These are phyloP conservation scores for Termitomyces sp. DNA, from an alignment of 768 basidiomycete genomes.

Conservation along the genomic window DNA sequence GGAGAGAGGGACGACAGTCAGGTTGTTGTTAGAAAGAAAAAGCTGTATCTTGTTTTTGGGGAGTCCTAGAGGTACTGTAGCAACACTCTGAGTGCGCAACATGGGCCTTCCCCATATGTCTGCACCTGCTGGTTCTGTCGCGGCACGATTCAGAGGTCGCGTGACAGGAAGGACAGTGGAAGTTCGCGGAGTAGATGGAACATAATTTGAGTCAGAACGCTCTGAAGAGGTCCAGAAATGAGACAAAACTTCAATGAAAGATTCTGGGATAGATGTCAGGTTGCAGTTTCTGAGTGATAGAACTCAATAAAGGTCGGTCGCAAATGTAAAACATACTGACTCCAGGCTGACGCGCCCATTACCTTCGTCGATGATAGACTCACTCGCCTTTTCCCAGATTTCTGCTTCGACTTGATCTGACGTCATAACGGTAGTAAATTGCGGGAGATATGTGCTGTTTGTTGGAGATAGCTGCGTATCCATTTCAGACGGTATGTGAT, in stretches of 20 bases:
- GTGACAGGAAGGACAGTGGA: conserved; percentile 2
- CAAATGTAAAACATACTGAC: conserved; percentile 27
- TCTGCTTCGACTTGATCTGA: conserved; percentile 25
- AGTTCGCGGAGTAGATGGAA: conserved; percentile 5
- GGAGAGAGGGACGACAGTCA: conserved; percentile 48
- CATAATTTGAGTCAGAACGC: conserved; percentile 19
- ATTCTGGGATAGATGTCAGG: conserved; percentile 44
- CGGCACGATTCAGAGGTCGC: conserved; percentile 27
- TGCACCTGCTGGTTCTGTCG: conserved; percentile 26
- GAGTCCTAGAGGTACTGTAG: conserved; percentile 28
- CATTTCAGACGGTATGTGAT: not conserved
- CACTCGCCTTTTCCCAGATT: conserved; percentile 45
- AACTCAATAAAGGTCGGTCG: not conserved
- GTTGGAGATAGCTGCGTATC: not conserved
- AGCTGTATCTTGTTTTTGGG: conserved; percentile 49
- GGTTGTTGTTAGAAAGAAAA: conserved; percentile 49
- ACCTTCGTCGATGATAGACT: conserved; percentile 38
- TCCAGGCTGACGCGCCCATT: conserved; percentile 49
- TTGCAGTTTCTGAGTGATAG: conserved; percentile 26
- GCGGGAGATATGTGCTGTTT: not conserved
- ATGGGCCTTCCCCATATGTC: conserved; percentile 9
- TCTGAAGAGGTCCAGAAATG: conserved; percentile 40
- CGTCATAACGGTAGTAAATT: conserved; percentile 5
- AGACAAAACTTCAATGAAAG: conserved; percentile 40
- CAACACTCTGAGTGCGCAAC: conserved; percentile 24